These are phyloP conservation scores for Coniochaeta sp. DNA, from an alignment of 2,329 filamentous ascomycete genomes.

Conservation along the genomic window DNA sequence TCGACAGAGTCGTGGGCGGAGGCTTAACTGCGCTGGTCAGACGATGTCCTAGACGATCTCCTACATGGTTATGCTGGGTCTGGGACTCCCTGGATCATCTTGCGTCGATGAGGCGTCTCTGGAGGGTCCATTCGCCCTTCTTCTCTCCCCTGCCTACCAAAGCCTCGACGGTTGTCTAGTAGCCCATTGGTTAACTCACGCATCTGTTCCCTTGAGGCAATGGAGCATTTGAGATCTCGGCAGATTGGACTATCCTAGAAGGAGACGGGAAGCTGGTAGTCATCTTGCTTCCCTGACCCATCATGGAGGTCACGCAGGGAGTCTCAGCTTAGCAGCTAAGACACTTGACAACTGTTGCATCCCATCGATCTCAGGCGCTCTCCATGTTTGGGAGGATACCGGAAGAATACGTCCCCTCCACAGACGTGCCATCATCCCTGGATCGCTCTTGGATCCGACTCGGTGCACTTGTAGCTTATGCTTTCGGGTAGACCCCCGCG, in stretches of 20 bases:
- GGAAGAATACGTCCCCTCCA: constrained; percentile 7
- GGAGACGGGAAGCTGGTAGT: not conserved
- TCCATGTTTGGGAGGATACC: constrained; percentile 1
- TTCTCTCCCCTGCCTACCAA: constrained; percentile 7
- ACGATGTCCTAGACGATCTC: constrained; percentile 7
- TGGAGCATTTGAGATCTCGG: constrained; percentile 2
- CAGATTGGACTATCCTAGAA: not conserved
- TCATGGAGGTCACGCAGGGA: not conserved
- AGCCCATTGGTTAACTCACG: not conserved
- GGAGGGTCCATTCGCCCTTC: not conserved
- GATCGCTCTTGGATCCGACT: constrained; percentile 10
- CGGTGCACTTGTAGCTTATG: constrained; percentile 13
- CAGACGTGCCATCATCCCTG: constrained; percentile 9
- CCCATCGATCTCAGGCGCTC: not conserved
- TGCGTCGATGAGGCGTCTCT: constrained; percentile 12
- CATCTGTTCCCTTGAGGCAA: not conserved
- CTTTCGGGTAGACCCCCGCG: constrained; percentile 6
- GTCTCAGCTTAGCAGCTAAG: not conserved
- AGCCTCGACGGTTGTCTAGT: constrained; percentile 1
- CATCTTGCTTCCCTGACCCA: not conserved
- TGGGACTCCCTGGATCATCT: constrained; percentile 6
- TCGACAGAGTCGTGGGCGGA: not conserved
- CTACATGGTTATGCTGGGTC: constrained; percentile 9
- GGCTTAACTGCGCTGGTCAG: not conserved
- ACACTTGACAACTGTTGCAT: not conserved